Evolutionary conservation across 163 green algal genomes (phyloP).

Genomic region (Prototheca cutis): DNA sequence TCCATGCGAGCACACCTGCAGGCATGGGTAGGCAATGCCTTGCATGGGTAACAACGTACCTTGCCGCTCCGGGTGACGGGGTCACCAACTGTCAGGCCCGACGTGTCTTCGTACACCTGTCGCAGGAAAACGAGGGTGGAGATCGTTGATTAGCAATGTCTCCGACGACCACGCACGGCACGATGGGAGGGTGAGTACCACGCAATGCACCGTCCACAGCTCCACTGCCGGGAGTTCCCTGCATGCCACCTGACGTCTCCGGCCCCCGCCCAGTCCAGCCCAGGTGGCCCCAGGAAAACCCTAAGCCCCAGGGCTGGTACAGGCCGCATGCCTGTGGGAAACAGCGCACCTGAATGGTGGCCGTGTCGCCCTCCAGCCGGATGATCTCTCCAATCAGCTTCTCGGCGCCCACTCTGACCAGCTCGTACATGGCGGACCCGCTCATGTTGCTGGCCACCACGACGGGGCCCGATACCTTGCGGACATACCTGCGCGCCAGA

Average conservation of each 20-base stretch:
- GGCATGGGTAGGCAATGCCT: too few relatives aligned
- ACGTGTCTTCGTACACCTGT: constrained; percentile 97
- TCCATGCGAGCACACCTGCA: too few relatives aligned
- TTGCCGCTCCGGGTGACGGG: constrained; percentile 82
- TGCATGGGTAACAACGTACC: too few relatives aligned
- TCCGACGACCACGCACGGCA: too few relatives aligned
- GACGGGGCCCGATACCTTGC: constrained; percentile 94
- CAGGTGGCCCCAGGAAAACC: too few relatives aligned
- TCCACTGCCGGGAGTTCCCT: too few relatives aligned
- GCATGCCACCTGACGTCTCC: not conserved
- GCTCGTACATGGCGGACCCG: constrained; percentile 97
- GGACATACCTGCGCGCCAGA: constrained; percentile 42
- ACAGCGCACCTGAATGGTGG: constrained; percentile 98
- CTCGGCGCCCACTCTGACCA: constrained; percentile 88
- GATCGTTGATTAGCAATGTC: too few relatives aligned
- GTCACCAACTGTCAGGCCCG: constrained; percentile 92
- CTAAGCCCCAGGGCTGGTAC: too few relatives aligned
- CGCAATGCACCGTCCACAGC: too few relatives aligned
- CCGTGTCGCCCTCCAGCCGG: constrained; percentile 89
- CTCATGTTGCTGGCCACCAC: constrained; percentile 88
- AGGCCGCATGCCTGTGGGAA: too few relatives aligned
- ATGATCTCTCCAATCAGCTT: constrained; percentile 99
- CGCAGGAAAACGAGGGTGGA: not conserved
- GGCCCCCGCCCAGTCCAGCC: not conserved
- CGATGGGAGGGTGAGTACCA: too few relatives aligned